These are phyloP conservation scores for Candida andamanensis DNA, from an alignment of 805 yeast species.

Conservation along the genomic window DNA sequence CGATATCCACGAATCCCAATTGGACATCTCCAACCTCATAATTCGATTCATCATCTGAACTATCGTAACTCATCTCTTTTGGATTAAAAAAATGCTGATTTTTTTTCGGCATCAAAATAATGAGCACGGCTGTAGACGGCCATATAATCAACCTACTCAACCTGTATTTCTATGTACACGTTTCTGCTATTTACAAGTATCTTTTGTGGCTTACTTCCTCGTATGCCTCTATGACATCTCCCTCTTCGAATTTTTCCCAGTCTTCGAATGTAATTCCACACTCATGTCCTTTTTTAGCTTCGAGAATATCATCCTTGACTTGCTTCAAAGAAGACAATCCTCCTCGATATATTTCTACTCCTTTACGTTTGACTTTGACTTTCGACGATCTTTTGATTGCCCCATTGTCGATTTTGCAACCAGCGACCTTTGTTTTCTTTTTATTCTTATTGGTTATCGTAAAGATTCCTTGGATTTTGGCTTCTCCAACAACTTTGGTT, in stretches of 20 bases:
- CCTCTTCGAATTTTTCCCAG: slow-evolving; percentile 67
- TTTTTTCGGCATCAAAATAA: too few relatives aligned
- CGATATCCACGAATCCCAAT: slow-evolving; percentile 65
- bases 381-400: slow-evolving; percentile 52
- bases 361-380: slow-evolving; percentile 53
- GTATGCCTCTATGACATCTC: slow-evolving; percentile 69
- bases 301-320: slow-evolving; percentile 71
- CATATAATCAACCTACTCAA: too few relatives aligned
- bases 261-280: slow-evolving; percentile 76
- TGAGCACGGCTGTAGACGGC: not conserved
- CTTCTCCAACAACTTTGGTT: slow-evolving; percentile 59
- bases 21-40: slow-evolving; percentile 35
- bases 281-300: slow-evolving; percentile 80
- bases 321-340: slow-evolving; percentile 69
- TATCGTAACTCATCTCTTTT: slow-evolving; percentile 29
- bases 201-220: slow-evolving; percentile 53
- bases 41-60: slow-evolving; percentile 47
- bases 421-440: slow-evolving; percentile 66
- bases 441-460: slow-evolving; percentile 56
- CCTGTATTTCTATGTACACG: slow-evolving; percentile 5
- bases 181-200: slow-evolving; percentile 20
- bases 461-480: slow-evolving; percentile 67
- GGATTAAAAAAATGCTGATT: slow-evolving; percentile 15
- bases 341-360: slow-evolving; percentile 49
- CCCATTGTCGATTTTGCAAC: slow-evolving; percentile 77